Conservation (phyloP, 2,329 filamentous ascomycete genomes). For the Arachnomyces sp. region DNA sequence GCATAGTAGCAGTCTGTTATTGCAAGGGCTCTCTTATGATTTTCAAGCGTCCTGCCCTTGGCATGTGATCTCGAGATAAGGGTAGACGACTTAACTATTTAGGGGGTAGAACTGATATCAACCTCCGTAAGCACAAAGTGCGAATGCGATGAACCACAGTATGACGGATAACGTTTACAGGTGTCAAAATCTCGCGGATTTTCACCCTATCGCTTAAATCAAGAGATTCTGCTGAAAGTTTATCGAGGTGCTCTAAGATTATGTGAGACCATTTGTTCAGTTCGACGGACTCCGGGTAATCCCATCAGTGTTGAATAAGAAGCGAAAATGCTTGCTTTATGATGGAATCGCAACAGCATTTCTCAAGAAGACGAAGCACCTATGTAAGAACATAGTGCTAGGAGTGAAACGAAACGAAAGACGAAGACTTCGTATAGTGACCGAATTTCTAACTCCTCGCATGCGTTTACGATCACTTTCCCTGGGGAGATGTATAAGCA, state of each 20-base stretch:
- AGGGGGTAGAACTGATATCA: too few relatives aligned
- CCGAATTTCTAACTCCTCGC: too few relatives aligned
- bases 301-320: conserved; percentile 20
- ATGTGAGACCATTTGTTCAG: conserved; percentile 28
- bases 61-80: too few relatives aligned
- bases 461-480: too few relatives aligned
- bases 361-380: conserved; percentile 29
- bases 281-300: conserved; percentile 30
- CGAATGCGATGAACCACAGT: conserved; percentile 26
- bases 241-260: conserved; percentile 15
- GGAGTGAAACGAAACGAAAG: conserved; percentile 26
- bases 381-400: conserved; percentile 32
- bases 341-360: conserved; percentile 33
- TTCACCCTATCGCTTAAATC: conserved; percentile 7
- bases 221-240: conserved; percentile 19
- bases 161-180: conserved; percentile 22
- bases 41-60: too few relatives aligned
- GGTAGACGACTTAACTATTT: too few relatives aligned
- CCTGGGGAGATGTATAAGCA: too few relatives aligned
- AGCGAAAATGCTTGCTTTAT: conserved; percentile 24
- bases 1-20: too few relatives aligned
- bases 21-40: too few relatives aligned
- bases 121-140: too few relatives aligned
- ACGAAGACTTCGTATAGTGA: conserved; percentile 23
- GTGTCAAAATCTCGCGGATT: conserved; percentile 17